phyloP scores from a whole-genome alignment of 2,329 filamentous ascomycete species.

The Fusarium brevicatenulatum region DNA sequence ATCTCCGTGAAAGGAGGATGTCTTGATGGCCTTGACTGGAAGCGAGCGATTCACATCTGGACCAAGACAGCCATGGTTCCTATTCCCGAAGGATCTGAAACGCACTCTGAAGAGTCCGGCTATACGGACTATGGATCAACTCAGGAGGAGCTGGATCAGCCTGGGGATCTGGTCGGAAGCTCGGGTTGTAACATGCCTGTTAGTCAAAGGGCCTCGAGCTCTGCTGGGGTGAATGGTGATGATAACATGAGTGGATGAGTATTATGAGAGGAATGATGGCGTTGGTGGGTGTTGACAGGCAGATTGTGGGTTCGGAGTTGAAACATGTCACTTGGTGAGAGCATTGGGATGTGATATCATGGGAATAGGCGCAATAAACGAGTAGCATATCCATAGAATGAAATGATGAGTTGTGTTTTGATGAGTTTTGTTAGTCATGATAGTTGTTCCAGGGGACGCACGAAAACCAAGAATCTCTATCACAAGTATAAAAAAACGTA shows the following conservation, averaged over 20 bases:
- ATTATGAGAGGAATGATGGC: neutral
- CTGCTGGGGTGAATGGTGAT: constrained; percentile 19
- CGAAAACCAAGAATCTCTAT: neutral
- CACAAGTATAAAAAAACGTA: neutral
- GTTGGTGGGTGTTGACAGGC: neutral
- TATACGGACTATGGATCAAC: constrained; percentile 55
- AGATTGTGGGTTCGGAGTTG: constrained; percentile 20
- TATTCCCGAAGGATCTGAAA: constrained; percentile 72
- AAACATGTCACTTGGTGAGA: constrained; percentile 4
- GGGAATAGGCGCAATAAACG: constrained; percentile 24
- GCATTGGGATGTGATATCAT: constrained; percentile 1
- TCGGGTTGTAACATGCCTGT: constrained; percentile 42
- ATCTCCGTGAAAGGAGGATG: constrained; percentile 75
- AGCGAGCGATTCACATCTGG: constrained; percentile 72
- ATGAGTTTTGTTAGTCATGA: neutral
- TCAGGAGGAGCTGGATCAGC: constrained; percentile 61
- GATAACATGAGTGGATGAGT: neutral
- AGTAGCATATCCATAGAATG: neutral
- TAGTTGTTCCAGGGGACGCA: neutral
- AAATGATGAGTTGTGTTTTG: neutral
- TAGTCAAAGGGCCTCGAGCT: neutral
- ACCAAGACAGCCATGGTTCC: constrained; percentile 74
- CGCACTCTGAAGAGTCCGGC: constrained; percentile 63
- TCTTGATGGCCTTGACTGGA: constrained; percentile 71
- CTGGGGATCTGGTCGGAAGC: constrained; percentile 51